Conservation (phyloP, 345 rosid species). For the Hevea brasiliensis region DNA sequence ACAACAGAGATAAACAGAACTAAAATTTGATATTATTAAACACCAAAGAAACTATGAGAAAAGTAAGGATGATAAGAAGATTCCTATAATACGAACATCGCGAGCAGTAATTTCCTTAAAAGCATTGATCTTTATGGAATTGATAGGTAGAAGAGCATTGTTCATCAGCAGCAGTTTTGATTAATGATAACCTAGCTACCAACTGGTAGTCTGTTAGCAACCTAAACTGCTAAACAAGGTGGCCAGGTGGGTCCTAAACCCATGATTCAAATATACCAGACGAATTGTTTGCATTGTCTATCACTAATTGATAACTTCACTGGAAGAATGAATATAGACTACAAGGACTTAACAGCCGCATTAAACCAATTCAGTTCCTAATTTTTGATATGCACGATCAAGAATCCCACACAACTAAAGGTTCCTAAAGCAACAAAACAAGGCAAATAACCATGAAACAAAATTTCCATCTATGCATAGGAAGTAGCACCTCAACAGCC, state of each 20-base stretch:
- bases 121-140: neutral
- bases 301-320: neutral
- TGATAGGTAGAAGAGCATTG: neutral
- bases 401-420: neutral
- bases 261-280: neutral
- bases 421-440: neutral
- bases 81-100: neutral
- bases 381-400: neutral
- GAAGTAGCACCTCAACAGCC: constrained; percentile 58
- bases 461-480: too few relatives aligned
- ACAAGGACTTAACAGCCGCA: neutral
- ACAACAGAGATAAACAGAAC: neutral
- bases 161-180: neutral
- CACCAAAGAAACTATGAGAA: neutral
- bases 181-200: neutral
- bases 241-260: neutral
- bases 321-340: neutral
- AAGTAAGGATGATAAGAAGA: neutral
- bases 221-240: neutral
- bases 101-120: neutral
- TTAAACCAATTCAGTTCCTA: neutral
- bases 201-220: neutral
- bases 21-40: neutral
- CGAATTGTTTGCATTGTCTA: neutral
- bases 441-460: neutral